phyloP scores from a whole-genome alignment of 129 eudicot species.

The Silybum marianum region DNA sequence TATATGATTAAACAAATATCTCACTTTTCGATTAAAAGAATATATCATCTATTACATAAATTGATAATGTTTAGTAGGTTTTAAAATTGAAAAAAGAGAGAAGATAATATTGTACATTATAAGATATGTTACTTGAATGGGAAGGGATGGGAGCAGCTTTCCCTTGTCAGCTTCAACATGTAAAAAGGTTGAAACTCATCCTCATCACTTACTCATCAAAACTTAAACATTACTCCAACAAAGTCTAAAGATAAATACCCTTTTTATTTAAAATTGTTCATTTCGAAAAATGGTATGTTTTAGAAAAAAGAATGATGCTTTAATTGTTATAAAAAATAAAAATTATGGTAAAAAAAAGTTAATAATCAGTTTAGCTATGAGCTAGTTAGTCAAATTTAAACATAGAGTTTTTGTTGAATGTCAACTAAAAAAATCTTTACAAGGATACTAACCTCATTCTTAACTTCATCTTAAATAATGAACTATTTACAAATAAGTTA shows the following conservation, averaged over 20 bases:
- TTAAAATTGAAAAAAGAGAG: not conserved
- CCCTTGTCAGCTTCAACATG: conserved; percentile 18
- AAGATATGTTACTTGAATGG: conserved; percentile 20
- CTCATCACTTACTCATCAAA: conserved; percentile 1
- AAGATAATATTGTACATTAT: not conserved
- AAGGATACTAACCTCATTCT: not conserved
- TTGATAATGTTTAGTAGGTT: too few species aligned
- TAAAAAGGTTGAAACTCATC: conserved; percentile 23
- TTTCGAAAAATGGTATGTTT: not conserved
- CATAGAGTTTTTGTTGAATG: too few species aligned
- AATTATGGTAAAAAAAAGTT: not conserved
- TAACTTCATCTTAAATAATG: not conserved
- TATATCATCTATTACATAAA: not conserved
- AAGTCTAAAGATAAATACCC: not conserved
- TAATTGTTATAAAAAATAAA: not conserved
- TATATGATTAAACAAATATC: not conserved
- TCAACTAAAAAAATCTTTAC: not conserved
- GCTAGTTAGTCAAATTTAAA: not conserved
- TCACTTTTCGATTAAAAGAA: too few species aligned
- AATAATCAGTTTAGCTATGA: not conserved
- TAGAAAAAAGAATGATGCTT: not conserved
- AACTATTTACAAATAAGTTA: not conserved
- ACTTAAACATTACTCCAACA: conserved; percentile 17
- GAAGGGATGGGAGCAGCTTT: conserved; percentile 27
- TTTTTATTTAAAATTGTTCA: not conserved